These are phyloP conservation scores for Epichloe sibirici DNA, from an alignment of 2,329 filamentous ascomycete genomes.

Conservation along the genomic window DNA sequence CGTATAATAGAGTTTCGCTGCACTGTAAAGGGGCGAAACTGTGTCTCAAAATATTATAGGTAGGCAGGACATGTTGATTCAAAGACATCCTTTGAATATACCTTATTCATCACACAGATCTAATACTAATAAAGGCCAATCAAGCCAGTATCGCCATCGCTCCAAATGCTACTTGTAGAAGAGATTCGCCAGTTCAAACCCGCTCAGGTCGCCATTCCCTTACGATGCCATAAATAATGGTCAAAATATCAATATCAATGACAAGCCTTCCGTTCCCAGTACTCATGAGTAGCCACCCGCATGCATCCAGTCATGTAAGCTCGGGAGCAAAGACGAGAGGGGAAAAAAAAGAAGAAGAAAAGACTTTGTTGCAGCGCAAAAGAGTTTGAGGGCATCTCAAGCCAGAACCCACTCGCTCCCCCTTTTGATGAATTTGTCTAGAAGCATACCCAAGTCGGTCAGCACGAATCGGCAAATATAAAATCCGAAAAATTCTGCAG, in stretches of 20 bases:
- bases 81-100: neutral
- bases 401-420: slow-evolving; percentile 78
- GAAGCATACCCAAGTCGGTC: slow-evolving; percentile 65
- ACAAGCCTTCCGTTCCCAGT: neutral
- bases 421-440: slow-evolving; percentile 96
- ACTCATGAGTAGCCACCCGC: neutral
- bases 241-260: neutral
- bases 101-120: neutral
- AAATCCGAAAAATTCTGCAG: slow-evolving; percentile 95
- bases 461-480: slow-evolving; percentile 94
- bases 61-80: no score
- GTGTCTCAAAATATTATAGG: no score
- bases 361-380: neutral
- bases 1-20: no score
- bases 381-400: slow-evolving; percentile 1
- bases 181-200: neutral
- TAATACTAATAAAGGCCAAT: neutral
- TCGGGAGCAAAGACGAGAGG: no score
- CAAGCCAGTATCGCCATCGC: neutral
- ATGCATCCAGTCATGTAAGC: neutral
- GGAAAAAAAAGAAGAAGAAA: neutral
- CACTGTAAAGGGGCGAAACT: no score
- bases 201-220: neutral
- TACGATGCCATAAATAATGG: neutral
- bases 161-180: neutral